Evolutionary conservation across 2,329 filamentous ascomycete species (phyloP).

Genomic region (Trichoderma sp.): DNA sequence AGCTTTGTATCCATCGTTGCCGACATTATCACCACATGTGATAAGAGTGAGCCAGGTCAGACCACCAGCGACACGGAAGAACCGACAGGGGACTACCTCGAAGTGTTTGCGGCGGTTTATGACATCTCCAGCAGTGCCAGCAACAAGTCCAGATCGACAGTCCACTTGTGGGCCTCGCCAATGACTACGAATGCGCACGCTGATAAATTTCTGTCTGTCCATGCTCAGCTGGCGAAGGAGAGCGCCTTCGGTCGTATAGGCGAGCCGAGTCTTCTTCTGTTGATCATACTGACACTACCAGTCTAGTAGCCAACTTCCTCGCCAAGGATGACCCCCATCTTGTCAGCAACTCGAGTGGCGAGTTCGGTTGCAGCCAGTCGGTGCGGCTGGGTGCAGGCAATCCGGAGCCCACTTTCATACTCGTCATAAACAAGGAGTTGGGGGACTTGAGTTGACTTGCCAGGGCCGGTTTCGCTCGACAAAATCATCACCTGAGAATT

Average conservation of each 20-base stretch:
- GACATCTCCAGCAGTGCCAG: slow-evolving; percentile 17
- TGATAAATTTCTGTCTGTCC: background rate
- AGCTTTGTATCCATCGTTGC: too few species aligned
- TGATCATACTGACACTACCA: too few species aligned
- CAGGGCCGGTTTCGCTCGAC: slow-evolving; percentile 21
- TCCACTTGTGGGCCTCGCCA: slow-evolving; percentile 22
- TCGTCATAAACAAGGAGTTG: slow-evolving; percentile 21
- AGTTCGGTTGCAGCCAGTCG: background rate
- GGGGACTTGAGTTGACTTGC: slow-evolving; percentile 24
- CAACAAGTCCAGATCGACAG: slow-evolving; percentile 16
- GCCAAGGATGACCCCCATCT: background rate
- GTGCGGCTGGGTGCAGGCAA: slow-evolving; percentile 87
- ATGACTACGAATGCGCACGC: slow-evolving; percentile 19
- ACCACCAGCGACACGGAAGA: too few species aligned
- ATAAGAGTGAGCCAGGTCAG: too few species aligned
- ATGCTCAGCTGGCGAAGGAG: background rate
- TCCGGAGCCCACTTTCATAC: slow-evolving; percentile 57
- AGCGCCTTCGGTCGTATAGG: background rate
- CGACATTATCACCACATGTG: too few species aligned
- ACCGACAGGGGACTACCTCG: background rate
- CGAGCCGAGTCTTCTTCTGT: background rate
- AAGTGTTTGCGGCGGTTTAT: background rate
- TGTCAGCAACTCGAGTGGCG: background rate
- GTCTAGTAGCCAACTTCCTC: background rate
- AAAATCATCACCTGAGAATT: slow-evolving; percentile 22